Evolutionary conservation across 2,329 filamentous ascomycete species (phyloP).

Genomic region (Penicillium nordicum): DNA sequence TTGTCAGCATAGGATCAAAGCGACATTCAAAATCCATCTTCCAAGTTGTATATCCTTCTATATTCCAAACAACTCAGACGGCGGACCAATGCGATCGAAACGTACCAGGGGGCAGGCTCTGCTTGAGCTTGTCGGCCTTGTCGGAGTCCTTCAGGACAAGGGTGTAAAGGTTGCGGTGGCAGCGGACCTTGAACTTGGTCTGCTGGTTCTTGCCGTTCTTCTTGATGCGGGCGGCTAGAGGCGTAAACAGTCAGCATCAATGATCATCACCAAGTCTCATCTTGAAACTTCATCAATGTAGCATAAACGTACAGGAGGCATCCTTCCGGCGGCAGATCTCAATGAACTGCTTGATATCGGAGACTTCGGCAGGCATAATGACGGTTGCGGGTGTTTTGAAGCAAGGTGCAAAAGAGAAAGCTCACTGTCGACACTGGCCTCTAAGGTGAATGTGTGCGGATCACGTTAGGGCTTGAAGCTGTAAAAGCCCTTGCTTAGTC

Average conservation of each 20-base stretch:
- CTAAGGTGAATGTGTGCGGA: constrained; percentile 23
- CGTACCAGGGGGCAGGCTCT: constrained; percentile 95
- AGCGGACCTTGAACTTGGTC: constrained; percentile 99
- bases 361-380: constrained; percentile 98
- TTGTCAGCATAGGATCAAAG: constrained; percentile 19
- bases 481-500: constrained; percentile 19
- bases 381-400: constrained; percentile 22
- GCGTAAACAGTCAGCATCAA: constrained; percentile 17
- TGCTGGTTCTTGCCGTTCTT: constrained; percentile 85
- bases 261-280: constrained; percentile 1
- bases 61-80: not conserved
- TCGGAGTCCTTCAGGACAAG: constrained; percentile 97
- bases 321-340: constrained; percentile 99
- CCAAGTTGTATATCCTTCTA: not conserved
- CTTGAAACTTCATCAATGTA: constrained; percentile 7
- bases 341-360: constrained; percentile 99
- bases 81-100: constrained; percentile 21
- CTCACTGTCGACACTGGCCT: constrained; percentile 16
- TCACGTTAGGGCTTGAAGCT: constrained; percentile 25
- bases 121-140: constrained; percentile 99
- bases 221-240: constrained; percentile 85
- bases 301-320: constrained; percentile 85
- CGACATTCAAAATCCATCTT: not conserved
- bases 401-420: constrained; percentile 20
- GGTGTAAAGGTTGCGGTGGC: constrained; percentile 94